Percentiles rank a stretch among this genome's conserved stretches.
phyloP scores from a whole-genome alignment of 441 rosid genomes.

The Adansonia rubrostipa region DNA sequence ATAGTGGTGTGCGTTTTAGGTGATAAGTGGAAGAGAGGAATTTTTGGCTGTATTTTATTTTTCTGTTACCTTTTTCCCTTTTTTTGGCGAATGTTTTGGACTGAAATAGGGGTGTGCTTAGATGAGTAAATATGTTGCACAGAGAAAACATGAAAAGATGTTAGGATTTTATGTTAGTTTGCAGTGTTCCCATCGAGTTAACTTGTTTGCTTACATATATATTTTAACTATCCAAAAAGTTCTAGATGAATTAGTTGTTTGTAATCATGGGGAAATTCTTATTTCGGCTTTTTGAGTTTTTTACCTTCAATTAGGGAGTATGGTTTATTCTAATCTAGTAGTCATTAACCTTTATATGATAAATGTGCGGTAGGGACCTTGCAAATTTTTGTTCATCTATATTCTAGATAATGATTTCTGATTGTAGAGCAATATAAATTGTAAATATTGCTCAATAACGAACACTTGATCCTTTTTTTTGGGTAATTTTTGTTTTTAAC shows the following conservation, averaged over 20 bases:
- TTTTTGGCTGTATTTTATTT: conserved; percentile 37
- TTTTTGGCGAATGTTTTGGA: not conserved
- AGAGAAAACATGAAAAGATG: conserved; percentile 15
- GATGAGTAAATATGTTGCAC: too few species aligned
- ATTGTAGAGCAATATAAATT: conserved; percentile 5
- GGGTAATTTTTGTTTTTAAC: conserved; percentile 21
- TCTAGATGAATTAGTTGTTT: conserved; percentile 15
- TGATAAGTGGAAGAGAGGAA: not conserved
- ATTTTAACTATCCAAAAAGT: conserved; percentile 12
- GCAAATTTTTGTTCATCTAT: not conserved
- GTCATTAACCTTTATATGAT: not conserved
- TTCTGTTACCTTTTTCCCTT: not conserved
- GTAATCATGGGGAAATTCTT: not conserved
- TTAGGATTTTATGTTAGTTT: not conserved
- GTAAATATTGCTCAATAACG: not conserved
- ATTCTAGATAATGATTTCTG: conserved; percentile 1
- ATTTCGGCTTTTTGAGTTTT: not conserved
- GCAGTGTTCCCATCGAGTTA: not conserved
- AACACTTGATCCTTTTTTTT: not conserved
- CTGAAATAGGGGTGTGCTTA: not conserved
- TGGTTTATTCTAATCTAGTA: not conserved
- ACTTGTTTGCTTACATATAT: not conserved
- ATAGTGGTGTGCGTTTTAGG: not conserved
- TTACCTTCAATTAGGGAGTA: not conserved
- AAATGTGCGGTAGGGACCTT: not conserved